phyloP scores from a whole-genome alignment of 768 basidiomycete genomes.

The Phanerodontia chrysosporium region DNA sequence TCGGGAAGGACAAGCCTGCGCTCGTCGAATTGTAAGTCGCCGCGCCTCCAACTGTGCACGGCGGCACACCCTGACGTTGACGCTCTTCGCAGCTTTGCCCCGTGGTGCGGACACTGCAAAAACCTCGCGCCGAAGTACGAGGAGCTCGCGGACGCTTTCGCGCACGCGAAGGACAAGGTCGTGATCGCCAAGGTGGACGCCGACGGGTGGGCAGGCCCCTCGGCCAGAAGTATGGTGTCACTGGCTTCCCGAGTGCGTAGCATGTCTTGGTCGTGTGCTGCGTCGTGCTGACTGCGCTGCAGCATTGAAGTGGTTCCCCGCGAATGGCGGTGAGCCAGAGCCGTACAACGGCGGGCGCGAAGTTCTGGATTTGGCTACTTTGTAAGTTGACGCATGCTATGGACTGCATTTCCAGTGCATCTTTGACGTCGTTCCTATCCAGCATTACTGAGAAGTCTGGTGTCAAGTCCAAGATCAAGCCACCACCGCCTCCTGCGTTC shows the following conservation, averaged over 20 bases:
- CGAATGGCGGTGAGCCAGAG: constrained; percentile 53
- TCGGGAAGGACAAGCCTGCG: constrained; percentile 80
- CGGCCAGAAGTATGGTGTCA: constrained; percentile 75
- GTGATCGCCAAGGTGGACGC: constrained; percentile 91
- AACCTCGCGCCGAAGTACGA: constrained; percentile 87
- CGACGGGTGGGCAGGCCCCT: constrained; percentile 80
- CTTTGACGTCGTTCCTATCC: not conserved
- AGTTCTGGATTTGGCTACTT: constrained; percentile 67
- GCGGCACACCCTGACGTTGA: not conserved
- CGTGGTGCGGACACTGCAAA: constrained; percentile 95
- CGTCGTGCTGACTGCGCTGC: not conserved
- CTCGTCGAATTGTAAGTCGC: constrained; percentile 87
- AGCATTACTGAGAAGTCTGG: constrained; percentile 76
- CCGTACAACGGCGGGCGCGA: constrained; percentile 79
- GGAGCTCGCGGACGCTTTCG: constrained; percentile 84
- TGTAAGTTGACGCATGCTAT: constrained; percentile 44
- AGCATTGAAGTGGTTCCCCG: constrained; percentile 93
- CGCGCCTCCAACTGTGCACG: not conserved
- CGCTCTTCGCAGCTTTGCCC: constrained; percentile 59
- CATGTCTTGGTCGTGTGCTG: not conserved
- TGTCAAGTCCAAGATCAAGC: constrained; percentile 84
- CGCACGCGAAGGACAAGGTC: constrained; percentile 75
- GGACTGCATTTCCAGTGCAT: too few relatives aligned
- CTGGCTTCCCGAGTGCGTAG: constrained; percentile 81
- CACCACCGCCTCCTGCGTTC: constrained; percentile 72